Base-by-base conservation (phyloP, 345 rosid species). In the Draba incana region DNA sequence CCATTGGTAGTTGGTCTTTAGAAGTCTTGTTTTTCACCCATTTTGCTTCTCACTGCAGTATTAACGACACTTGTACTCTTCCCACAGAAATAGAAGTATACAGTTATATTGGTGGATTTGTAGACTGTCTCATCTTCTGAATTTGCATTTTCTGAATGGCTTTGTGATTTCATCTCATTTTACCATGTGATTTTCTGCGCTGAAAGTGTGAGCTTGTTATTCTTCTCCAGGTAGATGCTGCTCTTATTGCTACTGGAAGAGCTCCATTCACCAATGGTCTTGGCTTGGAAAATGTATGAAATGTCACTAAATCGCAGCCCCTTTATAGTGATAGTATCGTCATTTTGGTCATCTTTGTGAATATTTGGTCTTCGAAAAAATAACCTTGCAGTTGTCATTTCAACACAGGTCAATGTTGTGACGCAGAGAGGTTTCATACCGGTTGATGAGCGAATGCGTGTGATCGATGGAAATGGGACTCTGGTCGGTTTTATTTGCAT, bases 231-330 rank as follows among this genome's bases (percentile, higher is more conserved):
- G 96, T 92, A 56, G 98, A 94, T 83, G 90, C 98, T 25, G 99
- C 99, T 72, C 77, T 94, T 38, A 94, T 94, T 82, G 99, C 99
- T 31, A 94, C 99, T 56, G 99, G 99, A 78, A 83, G 99, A 78
- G 99, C 99, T 66, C 99, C 99, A 62, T 94, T 89, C 80, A 94
- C 99, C 10, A 85, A 84, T 64, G 97, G 97, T 79, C 97, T 94
- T 67, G 98, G 99, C 75, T 80, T 94, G 83, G 99, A 89, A 78
- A 89, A 83, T 78, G 99, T 94, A 81, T 16, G 80, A 66, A 14
- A 64, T 62, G 52, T 24, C 74, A 63, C 8, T 38, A n/a, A 27
- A 14, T 35, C 6, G 23, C 65, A 44, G 4, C 12, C 25, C 10
- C 10, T 6, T 4, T 55, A 35, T 10, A 23, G 15, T 47, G 25